Base-by-base conservation (phyloP, 768 basidiomycete species). In the Trametes cinnabarina region DNA sequence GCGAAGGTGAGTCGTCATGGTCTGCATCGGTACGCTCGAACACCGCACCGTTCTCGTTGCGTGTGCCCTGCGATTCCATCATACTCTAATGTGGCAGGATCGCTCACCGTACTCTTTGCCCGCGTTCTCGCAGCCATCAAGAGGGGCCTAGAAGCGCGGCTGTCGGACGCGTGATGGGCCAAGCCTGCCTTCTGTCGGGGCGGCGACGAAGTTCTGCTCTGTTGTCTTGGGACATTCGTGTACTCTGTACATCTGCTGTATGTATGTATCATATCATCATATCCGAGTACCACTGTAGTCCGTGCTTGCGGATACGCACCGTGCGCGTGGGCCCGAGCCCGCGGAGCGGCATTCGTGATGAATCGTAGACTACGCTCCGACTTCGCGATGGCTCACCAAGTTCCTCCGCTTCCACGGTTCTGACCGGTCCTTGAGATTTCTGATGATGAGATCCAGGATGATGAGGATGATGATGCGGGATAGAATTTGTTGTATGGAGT, bases 1-100 rank as follows among this genome's bases (percentile, higher is more conserved):
- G 92, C 65, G 93, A 94, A 71, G 92, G 89, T 88, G 14, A 49
- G 63, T 25, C 3, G 44, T 15, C 37, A 14, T 39, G 30, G 6
- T 32, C 30, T 32, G 6, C 30, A 11, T 32, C 30, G 30, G 2
- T 1, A 32, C 30, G 30, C 30, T 32, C 30, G 30, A 2, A n/a
- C n/a, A n/a, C n/a, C n/a, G n/a, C n/a, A n/a, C n/a, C n/a, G n/a
- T n/a, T n/a, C n/a, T n/a, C n/a, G n/a, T n/a, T n/a, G n/a, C n/a
- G n/a, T n/a, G n/a, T n/a, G n/a, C n/a, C n/a, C n/a, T n/a, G n/a
- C n/a, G n/a, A n/a, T 32, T 32, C 30, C 30, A 1, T 32, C 30
- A n/a, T n/a, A n/a, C 14, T 34, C 34, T 7, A 34, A 34, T 15
- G 1, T 3, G 14, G 14, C 37, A 39, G 37, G n/a, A n/a, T 39